Percentiles rank a stretch among this genome's conserved stretches.
Conservation (phyloP, 2,329 filamentous ascomycete genomes). For the Aspergillus pseudoviridinutans region DNA sequence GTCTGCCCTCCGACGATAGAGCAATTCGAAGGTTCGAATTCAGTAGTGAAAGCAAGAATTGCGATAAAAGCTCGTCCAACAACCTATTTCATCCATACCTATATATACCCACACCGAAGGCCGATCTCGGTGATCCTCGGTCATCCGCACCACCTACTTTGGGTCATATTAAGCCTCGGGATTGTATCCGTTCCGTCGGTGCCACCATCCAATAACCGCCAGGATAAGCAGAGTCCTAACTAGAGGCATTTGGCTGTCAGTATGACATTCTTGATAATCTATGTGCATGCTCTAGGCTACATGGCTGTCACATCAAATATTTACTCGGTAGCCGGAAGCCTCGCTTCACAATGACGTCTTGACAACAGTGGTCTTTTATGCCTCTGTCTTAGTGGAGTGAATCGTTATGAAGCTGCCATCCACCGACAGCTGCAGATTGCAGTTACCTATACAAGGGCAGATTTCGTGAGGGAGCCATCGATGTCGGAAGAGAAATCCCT, state of each 20-base stretch:
- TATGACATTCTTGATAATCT: background rate
- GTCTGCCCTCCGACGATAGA: background rate
- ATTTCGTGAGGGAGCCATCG: background rate
- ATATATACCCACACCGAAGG: background rate
- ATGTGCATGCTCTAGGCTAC: background rate
- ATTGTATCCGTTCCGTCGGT: background rate
- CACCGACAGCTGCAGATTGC: background rate
- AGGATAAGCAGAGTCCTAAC: background rate
- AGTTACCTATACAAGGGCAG: background rate
- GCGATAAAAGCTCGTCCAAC: background rate
- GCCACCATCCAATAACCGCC: background rate
- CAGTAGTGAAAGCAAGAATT: background rate
- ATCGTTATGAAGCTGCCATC: background rate
- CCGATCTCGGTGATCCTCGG: background rate
- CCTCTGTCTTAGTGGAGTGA: background rate
- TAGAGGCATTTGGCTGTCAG: background rate
- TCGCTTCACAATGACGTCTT: too few relatives aligned
- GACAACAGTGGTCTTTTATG: too few relatives aligned
- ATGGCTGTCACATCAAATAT: background rate
- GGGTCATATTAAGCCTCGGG: background rate
- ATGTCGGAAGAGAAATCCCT: background rate
- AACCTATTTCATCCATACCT: background rate
- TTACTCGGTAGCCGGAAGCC: background rate
- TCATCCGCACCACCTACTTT: background rate
- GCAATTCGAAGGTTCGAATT: background rate